phyloP scores from a whole-genome alignment of 495 filamentous ascomycete genomes.

The Viridothelium virens region DNA sequence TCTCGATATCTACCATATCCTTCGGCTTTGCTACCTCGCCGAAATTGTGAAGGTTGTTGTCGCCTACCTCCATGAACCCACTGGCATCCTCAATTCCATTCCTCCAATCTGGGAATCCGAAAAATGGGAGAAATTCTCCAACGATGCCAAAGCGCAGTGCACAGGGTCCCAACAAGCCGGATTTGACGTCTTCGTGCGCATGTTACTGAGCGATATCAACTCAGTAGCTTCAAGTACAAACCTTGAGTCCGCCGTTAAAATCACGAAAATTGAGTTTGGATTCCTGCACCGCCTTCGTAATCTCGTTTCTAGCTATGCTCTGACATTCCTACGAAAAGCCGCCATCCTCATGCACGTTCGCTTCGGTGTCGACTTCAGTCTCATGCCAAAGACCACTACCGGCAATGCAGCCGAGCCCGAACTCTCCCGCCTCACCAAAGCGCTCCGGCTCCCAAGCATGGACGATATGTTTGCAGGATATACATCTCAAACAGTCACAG shows the following conservation, averaged over 20 bases:
- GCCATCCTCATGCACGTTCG: constrained; percentile 78
- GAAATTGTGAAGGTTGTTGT: constrained; percentile 77
- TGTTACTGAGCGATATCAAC: neutral
- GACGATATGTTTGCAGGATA: constrained; percentile 63
- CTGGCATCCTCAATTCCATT: neutral
- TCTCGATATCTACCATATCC: constrained; percentile 70
- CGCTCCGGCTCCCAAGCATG: constrained; percentile 66
- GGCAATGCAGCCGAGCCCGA: constrained; percentile 59
- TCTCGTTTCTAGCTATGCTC: constrained; percentile 67
- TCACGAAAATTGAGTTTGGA: neutral
- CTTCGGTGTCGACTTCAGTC: constrained; percentile 80
- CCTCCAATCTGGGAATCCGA: constrained; percentile 7
- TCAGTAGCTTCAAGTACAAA: neutral
- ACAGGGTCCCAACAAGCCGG: constrained; percentile 7
- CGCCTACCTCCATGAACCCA: constrained; percentile 26
- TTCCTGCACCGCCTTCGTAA: constrained; percentile 41
- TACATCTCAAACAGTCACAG: constrained; percentile 18
- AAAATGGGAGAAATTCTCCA: constrained; percentile 7
- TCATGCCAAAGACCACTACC: constrained; percentile 48
- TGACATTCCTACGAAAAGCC: constrained; percentile 83
- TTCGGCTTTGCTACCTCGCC: constrained; percentile 84
- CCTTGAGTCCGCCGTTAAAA: neutral
- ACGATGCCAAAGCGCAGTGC: neutral
- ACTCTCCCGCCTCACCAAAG: constrained; percentile 69
- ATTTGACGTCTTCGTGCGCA: constrained; percentile 4